Conservation (phyloP, 352 stramenopile species). For the Phytophthora fragariae region DNA sequence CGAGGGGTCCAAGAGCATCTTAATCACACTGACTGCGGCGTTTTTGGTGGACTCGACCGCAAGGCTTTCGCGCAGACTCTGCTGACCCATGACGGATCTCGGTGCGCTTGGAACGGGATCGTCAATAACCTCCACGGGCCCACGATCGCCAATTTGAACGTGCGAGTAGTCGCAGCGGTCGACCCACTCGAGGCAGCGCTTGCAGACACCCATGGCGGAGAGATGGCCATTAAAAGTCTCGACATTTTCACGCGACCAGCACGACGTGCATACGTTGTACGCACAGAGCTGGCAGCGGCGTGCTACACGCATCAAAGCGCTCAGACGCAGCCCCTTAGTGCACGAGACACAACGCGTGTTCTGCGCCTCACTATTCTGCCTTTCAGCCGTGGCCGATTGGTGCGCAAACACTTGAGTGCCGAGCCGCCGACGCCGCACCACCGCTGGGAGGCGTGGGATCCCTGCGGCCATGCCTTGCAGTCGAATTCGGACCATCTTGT, state of each 20-base stretch:
- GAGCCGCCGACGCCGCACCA: slow-evolving; percentile 48
- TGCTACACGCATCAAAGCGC: slow-evolving; percentile 27
- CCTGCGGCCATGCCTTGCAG: slow-evolving; percentile 37
- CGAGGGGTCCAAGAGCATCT: slow-evolving; percentile 36
- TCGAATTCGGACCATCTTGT: slow-evolving; percentile 37
- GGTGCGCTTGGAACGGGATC: slow-evolving; percentile 14
- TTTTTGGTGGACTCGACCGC: slow-evolving; percentile 34
- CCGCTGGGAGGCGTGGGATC: slow-evolving; percentile 36
- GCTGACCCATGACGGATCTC: slow-evolving; percentile 13
- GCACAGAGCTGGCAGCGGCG: slow-evolving; percentile 53
- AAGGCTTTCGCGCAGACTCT: slow-evolving; percentile 34
- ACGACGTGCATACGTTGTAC: slow-evolving; percentile 57
- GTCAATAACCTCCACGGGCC: slow-evolving; percentile 36
- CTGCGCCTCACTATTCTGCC: slow-evolving; percentile 19
- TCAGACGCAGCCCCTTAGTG: slow-evolving; percentile 50
- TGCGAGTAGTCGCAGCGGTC: slow-evolving; percentile 51
- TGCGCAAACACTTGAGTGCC: slow-evolving; percentile 42
- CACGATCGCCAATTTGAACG: slow-evolving; percentile 32
- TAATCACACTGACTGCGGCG: slow-evolving; percentile 47
- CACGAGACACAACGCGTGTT: slow-evolving; percentile 57
- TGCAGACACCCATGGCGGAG: slow-evolving; percentile 45
- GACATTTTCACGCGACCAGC: slow-evolving; percentile 48
- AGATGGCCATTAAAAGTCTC: slow-evolving; percentile 50
- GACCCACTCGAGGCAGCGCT: slow-evolving; percentile 53
- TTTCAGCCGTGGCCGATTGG: slow-evolving; percentile 4